Conservation (phyloP, 31 red algal species). For the Asparagopsis taxiformis region DNA sequence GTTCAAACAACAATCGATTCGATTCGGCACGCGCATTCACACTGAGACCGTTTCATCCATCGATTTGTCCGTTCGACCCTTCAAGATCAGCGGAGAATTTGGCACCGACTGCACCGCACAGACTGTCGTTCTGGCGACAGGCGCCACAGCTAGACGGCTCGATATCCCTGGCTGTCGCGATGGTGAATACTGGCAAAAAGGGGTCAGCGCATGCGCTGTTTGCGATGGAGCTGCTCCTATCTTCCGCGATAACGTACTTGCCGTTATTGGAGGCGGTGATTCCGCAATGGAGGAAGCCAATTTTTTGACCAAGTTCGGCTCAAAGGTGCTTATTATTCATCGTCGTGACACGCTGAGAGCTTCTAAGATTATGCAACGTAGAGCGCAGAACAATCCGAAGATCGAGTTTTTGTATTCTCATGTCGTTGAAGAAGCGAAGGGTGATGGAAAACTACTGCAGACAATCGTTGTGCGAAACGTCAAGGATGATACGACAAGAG, state of each 20-base stretch:
- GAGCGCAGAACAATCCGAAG: conserved; percentile 78
- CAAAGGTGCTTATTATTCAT: conserved; percentile 89
- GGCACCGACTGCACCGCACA: conserved; percentile 43
- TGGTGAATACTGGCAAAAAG: conserved; percentile 95
- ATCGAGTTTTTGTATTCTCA: conserved; percentile 88
- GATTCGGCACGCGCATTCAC: conserved; percentile 79
- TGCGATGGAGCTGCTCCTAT: conserved; percentile 98
- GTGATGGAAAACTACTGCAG: conserved; percentile 70
- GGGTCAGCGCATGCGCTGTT: conserved; percentile 97
- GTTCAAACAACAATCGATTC: conserved; percentile 77
- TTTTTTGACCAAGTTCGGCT: conserved; percentile 97
- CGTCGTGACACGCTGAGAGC: conserved; percentile 90
- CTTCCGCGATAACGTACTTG: conserved; percentile 80
- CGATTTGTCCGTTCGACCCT: conserved; percentile 78
- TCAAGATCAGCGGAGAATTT: conserved; percentile 59
- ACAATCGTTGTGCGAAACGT: conserved; percentile 70
- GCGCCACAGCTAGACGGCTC: conserved; percentile 87
- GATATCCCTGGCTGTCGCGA: conserved; percentile 86
- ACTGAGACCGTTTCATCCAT: conserved; percentile 86
- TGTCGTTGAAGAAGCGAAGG: conserved; percentile 79
- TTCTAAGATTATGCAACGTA: conserved; percentile 92
- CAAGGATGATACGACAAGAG: conserved; percentile 40
- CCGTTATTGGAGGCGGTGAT: conserved; percentile 98
- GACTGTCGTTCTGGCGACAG: conserved; percentile 89
- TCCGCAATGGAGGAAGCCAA: conserved; percentile 98